A percentile compares a stretch with the other conserved stretches of the same genome.
Evolutionary conservation across 2,329 filamentous ascomycete genomes (phyloP).

Genomic region (Triangularia verruculosa): DNA sequence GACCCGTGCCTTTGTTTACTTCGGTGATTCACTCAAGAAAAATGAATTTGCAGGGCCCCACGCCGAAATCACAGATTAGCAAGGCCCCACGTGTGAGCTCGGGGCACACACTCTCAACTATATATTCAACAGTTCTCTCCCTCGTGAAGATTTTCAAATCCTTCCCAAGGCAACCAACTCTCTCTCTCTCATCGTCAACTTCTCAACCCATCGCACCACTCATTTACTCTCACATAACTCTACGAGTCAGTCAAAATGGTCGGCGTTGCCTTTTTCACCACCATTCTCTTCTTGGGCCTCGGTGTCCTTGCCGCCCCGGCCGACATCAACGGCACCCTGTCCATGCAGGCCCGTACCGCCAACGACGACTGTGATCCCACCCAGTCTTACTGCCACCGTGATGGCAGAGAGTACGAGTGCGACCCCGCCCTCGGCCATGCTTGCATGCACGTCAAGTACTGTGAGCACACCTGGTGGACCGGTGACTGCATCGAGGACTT

Average conservation of each 20-base stretch:
- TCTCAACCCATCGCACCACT: not conserved
- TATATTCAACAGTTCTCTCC: not conserved
- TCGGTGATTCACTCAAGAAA: not conserved
- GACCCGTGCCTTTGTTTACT: not conserved
- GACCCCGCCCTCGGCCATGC: not conserved
- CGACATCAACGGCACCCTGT: not conserved
- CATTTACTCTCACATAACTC: not conserved
- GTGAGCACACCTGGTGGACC: not conserved
- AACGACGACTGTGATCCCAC: not conserved
- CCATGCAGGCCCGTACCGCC: not conserved
- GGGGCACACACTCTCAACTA: not conserved
- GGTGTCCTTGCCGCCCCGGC: not conserved
- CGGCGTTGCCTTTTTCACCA: not conserved
- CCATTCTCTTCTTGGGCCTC: not conserved
- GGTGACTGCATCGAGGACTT: not conserved
- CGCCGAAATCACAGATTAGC: not conserved
- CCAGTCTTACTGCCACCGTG: not conserved
- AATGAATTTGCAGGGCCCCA: not conserved
- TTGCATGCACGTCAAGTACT: not conserved
- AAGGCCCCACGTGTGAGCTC: too few species aligned
- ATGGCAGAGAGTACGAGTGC: not conserved
- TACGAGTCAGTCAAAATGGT: not conserved
- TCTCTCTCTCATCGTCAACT: not conserved
- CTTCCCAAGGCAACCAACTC: not conserved
- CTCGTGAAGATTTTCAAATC: not conserved